Base-by-base conservation (phyloP, 129 eudicot genomes). In the Artemisia argyi region DNA sequence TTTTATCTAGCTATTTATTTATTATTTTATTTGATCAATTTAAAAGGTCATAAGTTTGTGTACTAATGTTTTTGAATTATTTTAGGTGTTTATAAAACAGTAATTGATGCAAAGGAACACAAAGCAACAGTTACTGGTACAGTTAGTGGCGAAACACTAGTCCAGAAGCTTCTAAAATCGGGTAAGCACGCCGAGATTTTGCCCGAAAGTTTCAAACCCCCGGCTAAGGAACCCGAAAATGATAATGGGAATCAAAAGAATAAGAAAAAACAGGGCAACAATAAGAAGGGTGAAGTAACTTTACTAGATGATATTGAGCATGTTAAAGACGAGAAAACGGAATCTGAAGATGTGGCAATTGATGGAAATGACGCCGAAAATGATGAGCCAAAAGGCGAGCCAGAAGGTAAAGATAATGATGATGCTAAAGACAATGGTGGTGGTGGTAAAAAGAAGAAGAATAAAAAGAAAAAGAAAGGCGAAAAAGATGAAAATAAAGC, bases 41-140 rank as follows among this genome's bases (percentile, higher is more conserved):
- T 5, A 30, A 15, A 52, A 61, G 50, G 69, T 53, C 14, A 16
- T 66, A 58, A 1, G 55, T 54, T 19, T 71, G 3, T 30, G 50
- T 17, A 3, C 59, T 0, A 17, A 14, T 28, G 52, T 53, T 57
- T 56, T 16, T 20, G n/a, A 58, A 1, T 19, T 17, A 9, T 65
- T 74, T 63, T 79, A 92, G 96, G 97, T 51, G 97, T 92, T 61
- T 92, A 92, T 76, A 85, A 74, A 74, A 86, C 83, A 2, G 88
- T 65, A 55, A 83, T 92, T 69, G 97, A 92, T 71, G 73, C 94
- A 17, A 80, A 81, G 65, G 86, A 86, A 70, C 96, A 86, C 57
- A 89, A 79, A 81, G 96, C 74, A 47, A 79, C 56, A 0, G 94
- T 92, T 53, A 83, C 88, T 7, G 97, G 96, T 13, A 84, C 88